These are phyloP conservation scores for Aspergillus campestris DNA, from an alignment of 495 filamentous ascomycete species.

Conservation along the genomic window DNA sequence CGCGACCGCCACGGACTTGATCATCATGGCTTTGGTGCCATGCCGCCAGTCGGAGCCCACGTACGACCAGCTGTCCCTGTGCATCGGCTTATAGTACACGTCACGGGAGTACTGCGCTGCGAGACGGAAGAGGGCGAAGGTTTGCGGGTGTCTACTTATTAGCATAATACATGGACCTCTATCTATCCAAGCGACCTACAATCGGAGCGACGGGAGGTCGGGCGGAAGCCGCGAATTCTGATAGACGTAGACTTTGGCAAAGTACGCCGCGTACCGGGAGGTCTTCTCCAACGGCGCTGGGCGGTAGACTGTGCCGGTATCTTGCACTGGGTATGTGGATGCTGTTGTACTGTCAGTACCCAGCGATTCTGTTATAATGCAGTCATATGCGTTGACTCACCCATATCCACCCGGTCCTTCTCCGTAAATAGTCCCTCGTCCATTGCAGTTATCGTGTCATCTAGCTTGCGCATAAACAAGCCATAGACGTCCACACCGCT, in stretches of 20 bases:
- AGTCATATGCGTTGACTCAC: constrained; percentile 24
- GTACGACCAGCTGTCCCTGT: constrained; percentile 52
- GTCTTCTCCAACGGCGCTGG: neutral
- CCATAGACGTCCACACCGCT: constrained; percentile 32
- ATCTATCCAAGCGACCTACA: constrained; percentile 40
- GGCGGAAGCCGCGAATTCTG: constrained; percentile 68
- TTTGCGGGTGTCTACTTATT: constrained; percentile 44
- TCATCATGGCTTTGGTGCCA: constrained; percentile 76
- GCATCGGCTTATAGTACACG: constrained; percentile 57
- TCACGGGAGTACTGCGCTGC: constrained; percentile 65
- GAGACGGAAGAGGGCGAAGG: constrained; percentile 62
- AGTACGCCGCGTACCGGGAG: constrained; percentile 39
- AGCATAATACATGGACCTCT: constrained; percentile 4
- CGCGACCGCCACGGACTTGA: constrained; percentile 68
- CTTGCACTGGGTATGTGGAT: constrained; percentile 15
- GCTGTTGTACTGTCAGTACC: constrained; percentile 8
- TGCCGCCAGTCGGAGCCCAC: constrained; percentile 58
- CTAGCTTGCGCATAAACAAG: constrained; percentile 35
- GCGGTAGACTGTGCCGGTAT: constrained; percentile 5
- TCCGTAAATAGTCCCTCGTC: constrained; percentile 58
- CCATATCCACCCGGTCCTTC: constrained; percentile 46
- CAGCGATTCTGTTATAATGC: constrained; percentile 13
- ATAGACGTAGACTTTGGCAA: constrained; percentile 70
- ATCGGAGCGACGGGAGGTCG: constrained; percentile 52
- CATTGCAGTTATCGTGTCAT: constrained; percentile 57